Percentiles rank a stretch among this genome's conserved stretches.
Evolutionary conservation across 2,329 filamentous ascomycete genomes (phyloP).

Genomic region (Exophiala sp.): DNA sequence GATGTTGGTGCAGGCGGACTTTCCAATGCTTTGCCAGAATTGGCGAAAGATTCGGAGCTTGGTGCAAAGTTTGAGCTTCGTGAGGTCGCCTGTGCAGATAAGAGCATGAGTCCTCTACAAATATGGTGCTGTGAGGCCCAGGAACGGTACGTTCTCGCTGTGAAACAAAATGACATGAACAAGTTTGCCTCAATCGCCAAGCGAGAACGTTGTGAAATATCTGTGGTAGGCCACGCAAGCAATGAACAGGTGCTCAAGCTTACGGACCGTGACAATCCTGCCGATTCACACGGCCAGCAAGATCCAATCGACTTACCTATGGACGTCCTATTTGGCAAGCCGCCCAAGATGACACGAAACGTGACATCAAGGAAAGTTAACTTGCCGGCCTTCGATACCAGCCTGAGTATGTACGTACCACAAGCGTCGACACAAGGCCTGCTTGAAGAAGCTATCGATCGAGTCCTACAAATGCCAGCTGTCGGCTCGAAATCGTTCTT

Average conservation of each 20-base stretch:
- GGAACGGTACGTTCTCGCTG: conserved; percentile 88
- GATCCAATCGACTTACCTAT: conserved; percentile 85
- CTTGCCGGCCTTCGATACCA: conserved; percentile 71
- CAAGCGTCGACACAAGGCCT: conserved; percentile 51
- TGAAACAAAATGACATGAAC: conserved; percentile 77
- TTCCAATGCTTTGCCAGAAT: conserved; percentile 78
- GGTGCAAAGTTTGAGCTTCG: conserved; percentile 93
- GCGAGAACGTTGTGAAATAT: conserved; percentile 88
- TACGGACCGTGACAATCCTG: conserved; percentile 66
- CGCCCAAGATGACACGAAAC: conserved; percentile 72
- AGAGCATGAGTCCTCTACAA: conserved; percentile 88
- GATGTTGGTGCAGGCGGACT: conserved; percentile 93
- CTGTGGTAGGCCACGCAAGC: conserved; percentile 77
- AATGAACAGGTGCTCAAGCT: conserved; percentile 73
- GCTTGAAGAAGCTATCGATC: conserved; percentile 68
- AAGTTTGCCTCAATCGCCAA: conserved; percentile 65
- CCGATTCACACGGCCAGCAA: conserved; percentile 59
- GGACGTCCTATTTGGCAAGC: conserved; percentile 82
- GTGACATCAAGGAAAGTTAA: conserved; percentile 67
- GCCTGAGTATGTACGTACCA: conserved; percentile 64
- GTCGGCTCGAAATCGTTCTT: conserved; percentile 97
- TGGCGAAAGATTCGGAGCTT: conserved; percentile 86
- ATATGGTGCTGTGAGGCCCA: conserved; percentile 99
- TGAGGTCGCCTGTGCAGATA: conserved; percentile 85
- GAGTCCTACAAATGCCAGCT: conserved; percentile 78